Conservation (phyloP, 805 yeast species). For the Candida boidinii region DNA sequence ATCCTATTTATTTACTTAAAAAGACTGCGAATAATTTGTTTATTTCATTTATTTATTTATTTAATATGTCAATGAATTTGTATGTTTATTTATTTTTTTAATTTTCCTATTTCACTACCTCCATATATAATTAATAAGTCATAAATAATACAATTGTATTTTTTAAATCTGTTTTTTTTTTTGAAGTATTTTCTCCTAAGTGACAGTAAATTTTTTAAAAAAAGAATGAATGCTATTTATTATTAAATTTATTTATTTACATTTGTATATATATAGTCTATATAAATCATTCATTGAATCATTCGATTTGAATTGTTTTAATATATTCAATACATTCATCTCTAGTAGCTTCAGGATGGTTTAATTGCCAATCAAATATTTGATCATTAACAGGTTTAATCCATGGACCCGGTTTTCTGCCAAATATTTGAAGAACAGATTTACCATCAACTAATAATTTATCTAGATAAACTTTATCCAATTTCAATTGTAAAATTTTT, state of each 20-base stretch:
- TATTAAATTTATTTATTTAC: background rate
- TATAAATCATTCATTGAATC: slow-evolving; percentile 1
- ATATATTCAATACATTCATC: slow-evolving; percentile 48
- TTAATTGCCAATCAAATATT: slow-evolving; percentile 69
- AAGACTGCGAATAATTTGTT: too few relatives aligned
- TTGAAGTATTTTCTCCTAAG: too few relatives aligned
- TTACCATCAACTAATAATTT: slow-evolving; percentile 77
- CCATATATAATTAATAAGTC: too few relatives aligned
- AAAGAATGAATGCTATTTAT: background rate
- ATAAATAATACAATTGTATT: too few relatives aligned
- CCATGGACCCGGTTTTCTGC: slow-evolving; percentile 83
- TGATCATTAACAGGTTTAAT: slow-evolving; percentile 47
- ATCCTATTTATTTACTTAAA: too few relatives aligned
- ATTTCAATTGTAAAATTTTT: slow-evolving; percentile 22
- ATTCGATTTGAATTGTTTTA: slow-evolving; percentile 3
- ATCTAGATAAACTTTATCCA: slow-evolving; percentile 36
- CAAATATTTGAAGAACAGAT: slow-evolving; percentile 40
- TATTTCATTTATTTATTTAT: background rate
- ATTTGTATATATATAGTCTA: background rate
- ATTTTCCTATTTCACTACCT: too few relatives aligned
- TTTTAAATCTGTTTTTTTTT: too few relatives aligned
- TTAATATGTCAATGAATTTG: too few relatives aligned
- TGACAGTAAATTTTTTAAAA: too few relatives aligned
- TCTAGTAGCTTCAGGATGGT: slow-evolving; percentile 46
- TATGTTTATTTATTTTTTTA: too few relatives aligned